phyloP scores from a whole-genome alignment of 2,329 filamentous ascomycete species.

The Trichoderma semiorbis region DNA sequence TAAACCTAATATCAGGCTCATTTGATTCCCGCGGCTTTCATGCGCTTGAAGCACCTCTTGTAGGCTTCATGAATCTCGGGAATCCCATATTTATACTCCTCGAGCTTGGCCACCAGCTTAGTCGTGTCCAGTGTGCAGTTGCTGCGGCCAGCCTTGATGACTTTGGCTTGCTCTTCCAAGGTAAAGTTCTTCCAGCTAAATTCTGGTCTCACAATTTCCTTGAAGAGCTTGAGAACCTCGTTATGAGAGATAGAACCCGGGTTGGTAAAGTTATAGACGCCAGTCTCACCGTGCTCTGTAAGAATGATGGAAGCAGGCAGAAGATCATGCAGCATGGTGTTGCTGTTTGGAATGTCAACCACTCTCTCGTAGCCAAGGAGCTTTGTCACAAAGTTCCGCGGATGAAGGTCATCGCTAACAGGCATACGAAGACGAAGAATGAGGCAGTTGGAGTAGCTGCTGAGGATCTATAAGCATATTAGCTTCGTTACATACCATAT shows the following conservation, averaged over 20 bases:
- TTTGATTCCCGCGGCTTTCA: slow-evolving; percentile 44
- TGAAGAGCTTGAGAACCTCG: slow-evolving; percentile 61
- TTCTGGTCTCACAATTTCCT: slow-evolving; percentile 57
- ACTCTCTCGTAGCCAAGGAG: slow-evolving; percentile 62
- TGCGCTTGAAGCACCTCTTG: slow-evolving; percentile 58
- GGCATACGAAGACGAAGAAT: slow-evolving; percentile 67
- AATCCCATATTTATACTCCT: slow-evolving; percentile 55
- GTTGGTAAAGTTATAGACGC: slow-evolving; percentile 69
- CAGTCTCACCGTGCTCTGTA: slow-evolving; percentile 58
- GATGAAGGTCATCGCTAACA: slow-evolving; percentile 63
- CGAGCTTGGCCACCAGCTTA: slow-evolving; percentile 58
- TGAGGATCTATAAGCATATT: slow-evolving; percentile 49
- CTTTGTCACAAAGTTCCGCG: slow-evolving; percentile 67
- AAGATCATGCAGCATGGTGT: slow-evolving; percentile 63
- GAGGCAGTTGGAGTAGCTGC: slow-evolving; percentile 58
- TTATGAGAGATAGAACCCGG: slow-evolving; percentile 69
- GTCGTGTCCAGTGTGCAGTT: slow-evolving; percentile 63
- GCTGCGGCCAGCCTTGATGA: slow-evolving; percentile 64
- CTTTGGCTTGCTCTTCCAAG: slow-evolving; percentile 62
- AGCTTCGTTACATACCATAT: not conserved
- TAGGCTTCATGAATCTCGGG: slow-evolving; percentile 63
- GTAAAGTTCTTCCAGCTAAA: slow-evolving; percentile 65
- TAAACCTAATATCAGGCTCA: not conserved
- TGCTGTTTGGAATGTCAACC: slow-evolving; percentile 66
- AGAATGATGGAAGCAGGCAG: slow-evolving; percentile 59